These are phyloP conservation scores for Euphorbia peplus DNA, from an alignment of 345 rosid genomes.

Conservation along the genomic window DNA sequence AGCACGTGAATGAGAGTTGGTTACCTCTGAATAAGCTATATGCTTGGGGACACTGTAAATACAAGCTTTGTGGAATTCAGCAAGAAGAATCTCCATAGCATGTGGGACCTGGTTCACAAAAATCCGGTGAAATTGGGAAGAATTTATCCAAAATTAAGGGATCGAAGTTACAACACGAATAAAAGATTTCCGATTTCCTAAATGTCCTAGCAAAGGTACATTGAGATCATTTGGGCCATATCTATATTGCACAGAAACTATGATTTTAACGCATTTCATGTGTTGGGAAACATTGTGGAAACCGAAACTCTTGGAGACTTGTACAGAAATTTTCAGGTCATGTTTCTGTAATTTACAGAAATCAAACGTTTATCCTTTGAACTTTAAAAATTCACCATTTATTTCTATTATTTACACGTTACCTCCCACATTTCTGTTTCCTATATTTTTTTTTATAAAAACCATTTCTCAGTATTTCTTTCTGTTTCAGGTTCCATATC, in stretches of 20 bases:
- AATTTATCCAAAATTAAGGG: background rate
- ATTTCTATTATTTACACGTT: too few species aligned
- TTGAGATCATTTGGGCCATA: background rate
- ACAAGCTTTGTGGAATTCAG: constrained; percentile 83
- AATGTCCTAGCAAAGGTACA: constrained; percentile 3
- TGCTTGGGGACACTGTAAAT: constrained; percentile 91
- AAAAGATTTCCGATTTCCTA: constrained; percentile 1
- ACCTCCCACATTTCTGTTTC: too few species aligned
- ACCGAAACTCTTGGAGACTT: too few species aligned
- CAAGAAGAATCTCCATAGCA: constrained; percentile 77
- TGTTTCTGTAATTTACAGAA: too few species aligned
- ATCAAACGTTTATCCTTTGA: too few species aligned
- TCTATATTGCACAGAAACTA: too few species aligned
- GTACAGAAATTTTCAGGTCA: too few species aligned
- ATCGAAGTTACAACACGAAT: background rate
- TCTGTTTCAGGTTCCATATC: too few species aligned
- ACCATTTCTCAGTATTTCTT: too few species aligned
- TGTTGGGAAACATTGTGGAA: background rate
- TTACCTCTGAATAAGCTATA: constrained; percentile 63
- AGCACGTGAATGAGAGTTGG: background rate
- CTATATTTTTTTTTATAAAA: too few species aligned
- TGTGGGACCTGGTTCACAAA: constrained; percentile 58
- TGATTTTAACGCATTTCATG: background rate
- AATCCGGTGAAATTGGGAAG: background rate
- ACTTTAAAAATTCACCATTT: too few species aligned